A percentile compares a stretch with the other conserved stretches of the same genome.
phyloP scores from a whole-genome alignment of 2,329 filamentous ascomycete genomes.

The Sphaerostilbella broomeana region DNA sequence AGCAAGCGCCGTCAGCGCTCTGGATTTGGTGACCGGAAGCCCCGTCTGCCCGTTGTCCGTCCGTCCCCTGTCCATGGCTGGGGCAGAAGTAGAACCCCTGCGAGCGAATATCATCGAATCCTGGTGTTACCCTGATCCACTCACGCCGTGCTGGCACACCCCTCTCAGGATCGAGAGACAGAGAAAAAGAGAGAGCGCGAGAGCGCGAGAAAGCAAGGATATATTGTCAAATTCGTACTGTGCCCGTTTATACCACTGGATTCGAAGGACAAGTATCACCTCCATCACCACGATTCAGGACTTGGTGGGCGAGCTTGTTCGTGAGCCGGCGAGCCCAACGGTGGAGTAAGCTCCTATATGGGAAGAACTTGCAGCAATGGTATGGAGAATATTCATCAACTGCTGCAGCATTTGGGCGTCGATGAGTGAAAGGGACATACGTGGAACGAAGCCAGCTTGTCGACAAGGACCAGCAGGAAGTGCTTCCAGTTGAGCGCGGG shows the following conservation, averaged over 20 bases:
- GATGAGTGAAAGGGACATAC: conserved; percentile 8
- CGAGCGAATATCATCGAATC: conserved; percentile 18
- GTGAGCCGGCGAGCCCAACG: conserved; percentile 23
- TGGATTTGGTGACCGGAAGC: conserved; percentile 13
- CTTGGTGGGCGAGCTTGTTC: too few species aligned
- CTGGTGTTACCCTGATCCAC: conserved; percentile 28
- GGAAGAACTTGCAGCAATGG: conserved; percentile 8
- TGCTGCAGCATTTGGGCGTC: conserved; percentile 11
- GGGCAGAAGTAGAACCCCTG: conserved; percentile 3
- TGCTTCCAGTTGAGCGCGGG: too few species aligned
- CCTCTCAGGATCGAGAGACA: conserved; percentile 14
- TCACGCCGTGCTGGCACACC: conserved; percentile 24
- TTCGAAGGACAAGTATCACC: too few species aligned
- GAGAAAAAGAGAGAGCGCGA: too few species aligned
- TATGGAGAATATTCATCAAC: conserved; percentile 10
- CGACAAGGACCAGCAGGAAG: too few species aligned
- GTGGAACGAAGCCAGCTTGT: too few species aligned
- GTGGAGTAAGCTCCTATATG: conserved; percentile 13
- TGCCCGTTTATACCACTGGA: too few species aligned
- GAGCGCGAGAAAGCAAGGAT: too few species aligned
- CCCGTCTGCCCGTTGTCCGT: conserved; percentile 14
- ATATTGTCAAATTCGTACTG: too few species aligned
- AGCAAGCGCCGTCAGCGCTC: conserved; percentile 14
- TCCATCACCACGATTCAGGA: too few species aligned
- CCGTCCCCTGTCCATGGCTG: conserved; percentile 12